These are phyloP conservation scores for Tephrocybe sp. DNA, from an alignment of 768 basidiomycete species.

Conservation along the genomic window DNA sequence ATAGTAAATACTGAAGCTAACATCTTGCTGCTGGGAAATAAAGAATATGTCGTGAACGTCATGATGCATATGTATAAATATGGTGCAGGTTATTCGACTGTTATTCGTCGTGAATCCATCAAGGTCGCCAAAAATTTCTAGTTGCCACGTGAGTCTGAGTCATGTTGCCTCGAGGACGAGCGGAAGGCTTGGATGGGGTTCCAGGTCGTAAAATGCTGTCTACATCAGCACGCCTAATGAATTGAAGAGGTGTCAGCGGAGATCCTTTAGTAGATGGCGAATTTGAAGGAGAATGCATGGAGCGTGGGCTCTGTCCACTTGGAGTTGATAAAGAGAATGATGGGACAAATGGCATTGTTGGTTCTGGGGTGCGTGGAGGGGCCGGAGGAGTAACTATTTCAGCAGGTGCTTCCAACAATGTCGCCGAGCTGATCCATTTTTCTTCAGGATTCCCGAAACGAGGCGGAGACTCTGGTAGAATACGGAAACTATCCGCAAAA, in stretches of 20 bases:
- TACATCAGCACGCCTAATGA: slow-evolving; percentile 74
- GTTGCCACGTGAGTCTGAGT: slow-evolving; percentile 42
- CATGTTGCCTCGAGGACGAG: slow-evolving; percentile 35
- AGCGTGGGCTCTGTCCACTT: slow-evolving; percentile 47
- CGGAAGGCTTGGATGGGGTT: slow-evolving; percentile 62
- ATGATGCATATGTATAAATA: not conserved
- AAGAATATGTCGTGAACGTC: not conserved
- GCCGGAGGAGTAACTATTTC: slow-evolving; percentile 32
- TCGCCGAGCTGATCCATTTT: slow-evolving; percentile 82
- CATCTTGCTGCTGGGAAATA: not conserved
- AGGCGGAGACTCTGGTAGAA: slow-evolving; percentile 65
- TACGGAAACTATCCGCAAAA: slow-evolving; percentile 78
- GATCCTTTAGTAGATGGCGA: slow-evolving; percentile 62
- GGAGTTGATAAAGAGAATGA: slow-evolving; percentile 66
- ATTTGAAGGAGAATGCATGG: slow-evolving; percentile 34
- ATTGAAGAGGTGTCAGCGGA: slow-evolving; percentile 78
- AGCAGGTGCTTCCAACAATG: slow-evolving; percentile 52
- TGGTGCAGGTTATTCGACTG: slow-evolving; percentile 7
- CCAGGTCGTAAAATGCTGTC: slow-evolving; percentile 54
- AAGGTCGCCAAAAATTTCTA: slow-evolving; percentile 69
- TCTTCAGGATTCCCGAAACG: slow-evolving; percentile 55
- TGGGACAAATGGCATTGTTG: slow-evolving; percentile 51
- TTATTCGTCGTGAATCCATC: slow-evolving; percentile 13
- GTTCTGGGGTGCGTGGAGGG: slow-evolving; percentile 64
- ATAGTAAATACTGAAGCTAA: not conserved